Conservation (phyloP, 2,329 filamentous ascomycete genomes). For the Beauveria asiatica region DNA sequence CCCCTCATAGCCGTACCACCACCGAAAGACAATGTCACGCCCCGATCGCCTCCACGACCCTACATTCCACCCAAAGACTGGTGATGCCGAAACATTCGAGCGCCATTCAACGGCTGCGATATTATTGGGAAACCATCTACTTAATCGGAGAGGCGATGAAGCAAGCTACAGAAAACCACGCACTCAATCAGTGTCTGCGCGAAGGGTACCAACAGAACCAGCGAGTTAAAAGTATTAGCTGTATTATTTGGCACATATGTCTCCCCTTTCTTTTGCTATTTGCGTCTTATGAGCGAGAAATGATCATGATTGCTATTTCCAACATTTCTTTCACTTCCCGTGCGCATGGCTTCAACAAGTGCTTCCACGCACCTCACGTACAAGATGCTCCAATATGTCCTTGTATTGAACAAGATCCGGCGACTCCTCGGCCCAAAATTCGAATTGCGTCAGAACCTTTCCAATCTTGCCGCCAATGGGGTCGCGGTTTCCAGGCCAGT, state of each 20-base stretch:
- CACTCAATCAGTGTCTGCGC: not conserved
- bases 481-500: constrained; percentile 5
- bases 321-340: not conserved
- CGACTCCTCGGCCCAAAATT: constrained; percentile 16
- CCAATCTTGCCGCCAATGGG: constrained; percentile 15
- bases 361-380: constrained; percentile 13
- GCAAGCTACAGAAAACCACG: not conserved
- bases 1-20: not conserved
- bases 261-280: not conserved
- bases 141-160: not conserved
- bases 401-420: constrained; percentile 14
- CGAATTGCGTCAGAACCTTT: constrained; percentile 15
- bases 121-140: not conserved
- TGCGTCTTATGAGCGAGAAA: not conserved
- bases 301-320: not conserved
- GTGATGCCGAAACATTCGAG: not conserved
- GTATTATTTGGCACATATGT: not conserved
- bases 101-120: not conserved
- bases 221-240: not conserved
- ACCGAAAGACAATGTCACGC: not conserved
- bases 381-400: constrained; percentile 11
- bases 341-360: not conserved
- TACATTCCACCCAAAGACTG: constrained; percentile 1
- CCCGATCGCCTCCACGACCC: not conserved
- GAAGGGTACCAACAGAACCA: not conserved